These are phyloP conservation scores for Gossypium mustelinum DNA, from an alignment of 345 rosid genomes.

Conservation along the genomic window DNA sequence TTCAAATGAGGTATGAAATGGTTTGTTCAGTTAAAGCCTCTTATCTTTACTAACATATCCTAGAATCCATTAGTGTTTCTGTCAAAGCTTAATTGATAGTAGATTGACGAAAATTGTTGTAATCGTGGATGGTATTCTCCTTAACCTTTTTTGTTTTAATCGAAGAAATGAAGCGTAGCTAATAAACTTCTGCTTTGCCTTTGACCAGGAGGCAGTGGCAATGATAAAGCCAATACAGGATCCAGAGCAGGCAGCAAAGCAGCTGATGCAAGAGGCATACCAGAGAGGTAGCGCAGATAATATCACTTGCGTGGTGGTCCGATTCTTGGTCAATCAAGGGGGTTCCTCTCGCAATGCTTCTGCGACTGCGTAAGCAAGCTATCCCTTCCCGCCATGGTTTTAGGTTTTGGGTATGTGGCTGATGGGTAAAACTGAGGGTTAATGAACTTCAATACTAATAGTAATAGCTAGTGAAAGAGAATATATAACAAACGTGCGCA, in stretches of 20 bases:
- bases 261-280: conserved; percentile 82
- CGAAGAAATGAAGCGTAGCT: not conserved
- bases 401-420: conserved; percentile 9
- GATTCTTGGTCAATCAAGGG: conserved; percentile 55
- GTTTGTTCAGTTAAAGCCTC: not conserved
- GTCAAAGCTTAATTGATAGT: not conserved
- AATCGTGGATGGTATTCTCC: not conserved
- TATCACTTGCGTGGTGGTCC: conserved; percentile 91
- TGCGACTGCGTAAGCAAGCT: conserved; percentile 18
- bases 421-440: not conserved
- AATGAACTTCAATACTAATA: conserved; percentile 17
- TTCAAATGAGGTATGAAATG: conserved; percentile 66
- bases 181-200: not conserved
- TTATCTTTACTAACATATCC: not conserved
- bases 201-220: conserved; percentile 74
- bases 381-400: not conserved
- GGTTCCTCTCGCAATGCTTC: conserved; percentile 30
- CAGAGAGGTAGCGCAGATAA: conserved; percentile 98
- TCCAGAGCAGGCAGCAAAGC: conserved; percentile 86
- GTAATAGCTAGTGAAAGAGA: conserved; percentile 21
- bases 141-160: not conserved
- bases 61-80: not conserved
- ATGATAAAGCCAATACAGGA: conserved; percentile 72
- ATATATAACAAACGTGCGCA: not conserved
- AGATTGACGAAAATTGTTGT: not conserved